Conservation (phyloP, 176 grass and related monocot species). For the Rhynchospora breviuscula region DNA sequence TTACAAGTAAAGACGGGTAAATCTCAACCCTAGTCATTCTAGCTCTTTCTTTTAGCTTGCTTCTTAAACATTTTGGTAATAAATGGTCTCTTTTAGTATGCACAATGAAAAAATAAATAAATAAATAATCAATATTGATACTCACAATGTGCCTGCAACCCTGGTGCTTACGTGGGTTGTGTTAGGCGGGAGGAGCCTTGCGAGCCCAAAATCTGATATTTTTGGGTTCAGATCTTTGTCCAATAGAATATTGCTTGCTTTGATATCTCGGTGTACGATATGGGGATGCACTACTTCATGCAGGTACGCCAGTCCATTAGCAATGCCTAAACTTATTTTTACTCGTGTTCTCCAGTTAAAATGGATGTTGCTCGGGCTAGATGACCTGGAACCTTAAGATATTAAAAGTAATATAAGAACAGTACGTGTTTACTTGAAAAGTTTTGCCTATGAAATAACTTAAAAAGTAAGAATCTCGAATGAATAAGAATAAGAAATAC, state of each 20-base stretch:
- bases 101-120: not conserved
- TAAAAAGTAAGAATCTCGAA: not conserved
- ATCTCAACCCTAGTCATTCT: not conserved
- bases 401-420: slow-evolving; percentile 13
- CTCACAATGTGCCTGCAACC: slow-evolving; percentile 77
- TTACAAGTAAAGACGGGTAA: not conserved
- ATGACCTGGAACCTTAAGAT: slow-evolving; percentile 36
- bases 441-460: not conserved
- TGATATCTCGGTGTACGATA: slow-evolving; percentile 76
- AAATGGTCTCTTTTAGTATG: not conserved
- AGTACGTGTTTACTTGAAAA: not conserved
- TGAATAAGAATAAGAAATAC: not conserved
- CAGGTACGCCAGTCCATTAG: slow-evolving; percentile 50
- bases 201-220: slow-evolving; percentile 75
- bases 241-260: slow-evolving; percentile 76
- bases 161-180: slow-evolving; percentile 71
- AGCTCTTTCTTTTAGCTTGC: not conserved
- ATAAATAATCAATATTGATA: slow-evolving; percentile 11
- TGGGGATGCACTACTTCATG: slow-evolving; percentile 49
- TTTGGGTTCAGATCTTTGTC: slow-evolving; percentile 51
- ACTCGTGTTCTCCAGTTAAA: slow-evolving; percentile 59
- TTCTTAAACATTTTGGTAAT: not conserved
- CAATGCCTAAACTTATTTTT: slow-evolving; percentile 61
- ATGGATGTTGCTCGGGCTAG: slow-evolving; percentile 42
- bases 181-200: slow-evolving; percentile 59